Conservation (phyloP, 345 rosid species). For the Euphorbia tirucalli region DNA sequence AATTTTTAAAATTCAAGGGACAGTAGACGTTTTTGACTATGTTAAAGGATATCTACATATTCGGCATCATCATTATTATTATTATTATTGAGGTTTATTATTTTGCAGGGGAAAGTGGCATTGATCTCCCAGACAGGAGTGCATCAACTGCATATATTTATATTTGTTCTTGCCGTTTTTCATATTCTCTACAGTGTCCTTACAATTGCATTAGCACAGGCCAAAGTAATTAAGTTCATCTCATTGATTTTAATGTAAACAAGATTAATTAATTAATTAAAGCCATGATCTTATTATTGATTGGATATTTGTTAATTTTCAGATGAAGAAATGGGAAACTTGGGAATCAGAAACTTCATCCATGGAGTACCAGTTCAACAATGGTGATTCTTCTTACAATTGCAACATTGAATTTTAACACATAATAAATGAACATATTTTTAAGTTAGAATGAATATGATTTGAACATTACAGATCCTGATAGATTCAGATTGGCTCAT, state of each 20-base stretch:
- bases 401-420: no score
- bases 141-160: conserved; percentile 48
- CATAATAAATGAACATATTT: no score
- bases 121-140: conserved; percentile 42
- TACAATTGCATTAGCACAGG: conserved; percentile 38
- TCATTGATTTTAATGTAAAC: no score
- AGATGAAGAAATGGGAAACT: conserved; percentile 47
- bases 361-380: conserved; percentile 39
- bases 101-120: conserved; percentile 40
- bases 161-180: conserved; percentile 44
- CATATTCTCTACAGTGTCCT: conserved; percentile 41
- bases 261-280: no score
- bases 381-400: conserved; percentile 42
- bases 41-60: no score
- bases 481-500: conserved; percentile 45
- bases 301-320: conserved; percentile 7
- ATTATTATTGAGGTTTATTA: no score
- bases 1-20: no score
- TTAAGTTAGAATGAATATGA: no score
- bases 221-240: conserved; percentile 42
- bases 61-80: no score
- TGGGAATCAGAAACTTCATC: conserved; percentile 49
- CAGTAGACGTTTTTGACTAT: no score
- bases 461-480: conserved; percentile 30
- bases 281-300: no score